Base-by-base conservation (phyloP, 306 rosid genomes). In the Ammopiptanthus mongolicus region DNA sequence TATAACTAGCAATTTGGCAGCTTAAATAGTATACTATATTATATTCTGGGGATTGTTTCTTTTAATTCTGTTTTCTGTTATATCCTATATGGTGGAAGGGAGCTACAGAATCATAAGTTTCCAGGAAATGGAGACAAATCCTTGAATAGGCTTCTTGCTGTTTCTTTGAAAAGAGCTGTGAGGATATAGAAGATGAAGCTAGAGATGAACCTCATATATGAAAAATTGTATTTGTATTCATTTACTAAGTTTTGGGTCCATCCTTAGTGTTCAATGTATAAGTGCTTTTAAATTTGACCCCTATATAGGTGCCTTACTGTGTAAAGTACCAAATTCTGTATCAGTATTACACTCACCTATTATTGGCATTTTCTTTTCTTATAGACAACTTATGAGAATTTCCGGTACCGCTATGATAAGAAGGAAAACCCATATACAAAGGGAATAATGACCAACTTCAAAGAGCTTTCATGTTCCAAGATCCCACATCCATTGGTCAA, bases 371-470 rank as follows among this genome's bases (percentile, higher is more conserved):
- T 85, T n/a, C 8, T 74, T 76, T 79, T 77, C 28, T 14, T 15
- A 48, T 78, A 95, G 97, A 95, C 98, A 28, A 95, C 97, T 15
- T 91, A 95, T 34, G 98, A 95, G 86, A 95, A 91, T 65, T 95
- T 95, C 55, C 91, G 96, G 23, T 91, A 90, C 57, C 98, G 93
- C 15, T 95, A 95, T 0, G 97, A 95, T 73, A 88, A 86, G 91
- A 91, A 91, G 62, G 89, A 86, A 69, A 95, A 91, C 42, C 98
- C 98, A 11, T 88, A 23, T 48, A 67, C 81, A 8, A 87, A 64
- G 42, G 97, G 98, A 55, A 14, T 90, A 28, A 0, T 78, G 23
- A 61, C 46, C 60, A 95, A 95, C 83, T 74, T 88, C 5, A 90
- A 85, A 72, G 93, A 91, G 51, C 89, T 91, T 28, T 90, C 96